Base-by-base conservation (phyloP, 345 rosid species). In the Aurinia saxatilis region DNA sequence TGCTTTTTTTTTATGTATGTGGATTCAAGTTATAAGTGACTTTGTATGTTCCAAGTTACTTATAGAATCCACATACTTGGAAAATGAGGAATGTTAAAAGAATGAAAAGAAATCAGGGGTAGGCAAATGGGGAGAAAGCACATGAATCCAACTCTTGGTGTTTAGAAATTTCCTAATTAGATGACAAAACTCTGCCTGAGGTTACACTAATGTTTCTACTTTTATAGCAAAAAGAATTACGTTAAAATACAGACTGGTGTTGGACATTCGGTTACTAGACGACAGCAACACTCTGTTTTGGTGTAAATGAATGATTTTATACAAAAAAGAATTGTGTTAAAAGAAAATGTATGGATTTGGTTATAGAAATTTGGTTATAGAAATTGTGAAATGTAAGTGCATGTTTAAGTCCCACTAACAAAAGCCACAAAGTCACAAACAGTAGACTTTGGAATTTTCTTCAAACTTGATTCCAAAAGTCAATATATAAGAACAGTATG, bases 351-450 rank as follows among this genome's bases (percentile, higher is more conserved):
- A 27, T 27, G 2, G 30, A 27, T 27, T 3, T 27, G 5, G 5
- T 27, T 5, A n/a, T n/a, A n/a, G n/a, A n/a, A n/a, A n/a, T n/a
- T n/a, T n/a, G n/a, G n/a, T n/a, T 4, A 29, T 19, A 69, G 73
- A 37, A 61, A 63, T 69, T 61, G 50, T 29, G 57, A 53, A 61
- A 46, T 69, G 73, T 68, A 67, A 33, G 15, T 46, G 73, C 73
- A 61, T 69, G 68, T 53, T 61, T 61, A 14, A 44, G 68, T 61
- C 68, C n/a, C 73, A 69, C 68, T 69, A 61, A 27, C 59, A 47
- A 58, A 67, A 67, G 65, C 57, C 30, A 50, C 15, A 68, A 68
- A 68, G 53, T 41, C 45, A 13, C 25, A 31, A 64, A 64, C 48
- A 59, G 29, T 37, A 3, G 57, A 45, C 12, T 69, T 45, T 60